phyloP scores from a whole-genome alignment of 345 rosid species.

The Combretum micranthum region DNA sequence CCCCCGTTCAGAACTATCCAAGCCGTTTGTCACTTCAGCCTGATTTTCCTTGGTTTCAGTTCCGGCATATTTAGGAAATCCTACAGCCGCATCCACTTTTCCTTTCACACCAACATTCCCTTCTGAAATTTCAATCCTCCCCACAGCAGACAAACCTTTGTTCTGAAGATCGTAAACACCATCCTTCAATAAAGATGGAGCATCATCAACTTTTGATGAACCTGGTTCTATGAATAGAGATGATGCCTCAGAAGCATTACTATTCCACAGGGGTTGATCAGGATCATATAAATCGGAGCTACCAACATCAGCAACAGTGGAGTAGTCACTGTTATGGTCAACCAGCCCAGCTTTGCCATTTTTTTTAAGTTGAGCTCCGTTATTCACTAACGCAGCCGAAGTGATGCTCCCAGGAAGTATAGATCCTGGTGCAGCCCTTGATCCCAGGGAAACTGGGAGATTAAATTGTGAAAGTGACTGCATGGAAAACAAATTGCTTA shows the following conservation, averaged over 20 bases:
- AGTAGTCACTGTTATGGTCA: slow-evolving; percentile 53
- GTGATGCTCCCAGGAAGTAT: slow-evolving; percentile 43
- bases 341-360: slow-evolving; percentile 41
- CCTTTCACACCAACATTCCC: slow-evolving; percentile 44
- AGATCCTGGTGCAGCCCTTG: slow-evolving; percentile 47
- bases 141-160: slow-evolving; percentile 58
- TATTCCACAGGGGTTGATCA: slow-evolving; percentile 96
- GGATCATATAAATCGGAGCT: slow-evolving; percentile 94
- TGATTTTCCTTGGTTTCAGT: slow-evolving; percentile 46
- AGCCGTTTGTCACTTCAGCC: slow-evolving; percentile 27
- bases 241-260: slow-evolving; percentile 59
- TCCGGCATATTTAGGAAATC: slow-evolving; percentile 36
- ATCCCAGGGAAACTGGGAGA: slow-evolving; percentile 78
- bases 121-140: slow-evolving; percentile 47
- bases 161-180: slow-evolving; percentile 33
- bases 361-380: slow-evolving; percentile 35
- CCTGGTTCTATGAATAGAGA: slow-evolving; percentile 33
- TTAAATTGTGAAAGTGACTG: slow-evolving; percentile 98
- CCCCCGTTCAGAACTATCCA: slow-evolving; percentile 36
- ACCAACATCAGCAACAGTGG: slow-evolving; percentile 32
- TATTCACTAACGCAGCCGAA: slow-evolving; percentile 36
- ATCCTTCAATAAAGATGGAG: slow-evolving; percentile 35
- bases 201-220: slow-evolving; percentile 51
- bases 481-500: slow-evolving; percentile 29
- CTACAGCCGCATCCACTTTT: slow-evolving; percentile 37